Evolutionary conservation across 2,329 filamentous ascomycete genomes (phyloP), one percentile per base, ranked within the genome.

Genomic region (Cordyceps militaris): DNA sequence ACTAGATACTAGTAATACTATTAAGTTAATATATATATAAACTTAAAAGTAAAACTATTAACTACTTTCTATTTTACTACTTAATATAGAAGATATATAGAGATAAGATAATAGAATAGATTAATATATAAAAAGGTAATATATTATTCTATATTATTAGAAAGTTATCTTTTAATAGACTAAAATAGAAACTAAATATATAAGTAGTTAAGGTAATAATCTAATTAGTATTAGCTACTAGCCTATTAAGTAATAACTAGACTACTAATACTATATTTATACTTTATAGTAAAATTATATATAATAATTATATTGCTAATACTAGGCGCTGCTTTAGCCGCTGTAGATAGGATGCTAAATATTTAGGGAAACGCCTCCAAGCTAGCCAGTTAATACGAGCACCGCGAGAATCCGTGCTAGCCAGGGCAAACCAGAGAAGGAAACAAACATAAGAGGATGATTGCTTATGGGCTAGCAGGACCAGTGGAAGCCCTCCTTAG

Each of bases 261-360:
- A 8, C 19, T n/a, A 40, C 13, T n/a, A 14, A 4, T n/a, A 40
- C 16, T 40, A 40, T 40, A 9, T 40, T 4, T 40, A 19, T n/a
- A 7, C 38, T 40, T n/a, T 40, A n/a, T 40, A 40, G 38, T 9
- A 40, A 26, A 50, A 40, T n/a, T 32, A 16, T n/a, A 57, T 30
- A 40, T 42, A 43, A 36, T 26, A 43, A 46, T 46, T 7, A 14
- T 47, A 14, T 30, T 10, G n/a, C n/a, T 28, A 32, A 56, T 36
- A 26, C 13, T 28, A 34, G 32, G 24, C 42, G 28, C 42, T 13
- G 42, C 52, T 56, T 56, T 23, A 56, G 52, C 32, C 34, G 28
- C 40, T 54, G 24, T 44, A 44, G 36, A 54, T 54, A 54, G 50
- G 50, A 54, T 30, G 36, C 50, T 55, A 28, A 46, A 55, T 19